Conservation (phyloP, 2,329 filamentous ascomycete species). For the Aspergillaceae sp. region DNA sequence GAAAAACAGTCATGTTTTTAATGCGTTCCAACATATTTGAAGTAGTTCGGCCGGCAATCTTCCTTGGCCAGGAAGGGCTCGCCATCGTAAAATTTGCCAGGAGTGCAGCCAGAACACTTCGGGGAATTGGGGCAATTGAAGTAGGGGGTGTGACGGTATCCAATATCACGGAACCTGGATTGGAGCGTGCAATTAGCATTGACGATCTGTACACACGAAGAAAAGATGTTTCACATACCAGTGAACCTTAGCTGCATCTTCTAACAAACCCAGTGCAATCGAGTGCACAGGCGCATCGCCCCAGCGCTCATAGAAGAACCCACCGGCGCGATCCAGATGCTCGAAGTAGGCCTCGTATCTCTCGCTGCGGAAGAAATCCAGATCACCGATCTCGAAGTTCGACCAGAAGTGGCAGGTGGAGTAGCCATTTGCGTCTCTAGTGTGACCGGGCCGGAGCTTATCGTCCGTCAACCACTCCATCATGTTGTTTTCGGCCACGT, state of each 20-base stretch:
- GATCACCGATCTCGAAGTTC: conserved; percentile 93
- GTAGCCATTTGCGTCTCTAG: conserved; percentile 76
- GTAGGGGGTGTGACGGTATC: conserved; percentile 96
- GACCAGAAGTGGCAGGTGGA: conserved; percentile 99
- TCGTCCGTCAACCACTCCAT: conserved; percentile 80
- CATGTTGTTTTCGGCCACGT: conserved; percentile 75
- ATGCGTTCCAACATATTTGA: conserved; percentile 82
- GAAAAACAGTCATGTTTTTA: conserved; percentile 31
- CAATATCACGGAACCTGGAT: conserved; percentile 92
- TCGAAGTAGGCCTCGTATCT: conserved; percentile 94
- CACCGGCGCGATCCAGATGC: conserved; percentile 84
- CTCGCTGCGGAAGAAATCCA: conserved; percentile 85
- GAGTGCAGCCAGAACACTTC: conserved; percentile 82
- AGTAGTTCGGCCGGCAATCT: conserved; percentile 93
- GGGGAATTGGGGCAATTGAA: conserved; percentile 97
- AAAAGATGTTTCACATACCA: conserved; percentile 54
- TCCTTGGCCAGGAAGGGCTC: conserved; percentile 77
- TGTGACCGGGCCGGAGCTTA: conserved; percentile 66
- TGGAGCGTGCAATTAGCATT: neutral
- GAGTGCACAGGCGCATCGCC: conserved; percentile 96
- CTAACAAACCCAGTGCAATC: conserved; percentile 84
- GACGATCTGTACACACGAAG: too few relatives aligned
- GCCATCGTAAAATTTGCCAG: conserved; percentile 81
- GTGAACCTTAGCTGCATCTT: conserved; percentile 82
- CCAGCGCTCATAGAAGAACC: conserved; percentile 99